phyloP scores from a whole-genome alignment of 257 asterid genomes.

The Solanum paucissectum region DNA sequence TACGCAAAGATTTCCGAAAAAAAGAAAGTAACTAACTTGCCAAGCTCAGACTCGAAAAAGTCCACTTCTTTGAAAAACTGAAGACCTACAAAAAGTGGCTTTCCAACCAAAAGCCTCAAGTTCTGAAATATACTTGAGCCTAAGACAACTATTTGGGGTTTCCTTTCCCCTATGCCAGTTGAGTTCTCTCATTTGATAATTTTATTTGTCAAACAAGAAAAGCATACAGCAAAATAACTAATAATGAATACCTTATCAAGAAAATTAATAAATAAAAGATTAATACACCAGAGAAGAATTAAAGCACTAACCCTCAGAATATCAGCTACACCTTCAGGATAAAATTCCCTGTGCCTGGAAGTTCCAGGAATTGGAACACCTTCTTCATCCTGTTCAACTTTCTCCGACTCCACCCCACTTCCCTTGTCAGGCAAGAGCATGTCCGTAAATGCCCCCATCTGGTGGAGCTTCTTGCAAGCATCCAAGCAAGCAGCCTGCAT shows the following conservation, averaged over 20 bases:
- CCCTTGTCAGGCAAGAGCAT: constrained; percentile 99
- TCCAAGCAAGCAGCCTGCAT: constrained; percentile 91
- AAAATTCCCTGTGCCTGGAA: constrained; percentile 95
- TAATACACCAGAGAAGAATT: background rate
- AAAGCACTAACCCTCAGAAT: constrained; percentile 59
- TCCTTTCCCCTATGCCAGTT: background rate
- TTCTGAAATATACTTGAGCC: background rate
- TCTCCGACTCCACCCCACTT: constrained; percentile 53
- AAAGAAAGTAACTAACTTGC: background rate
- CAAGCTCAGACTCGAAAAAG: background rate
- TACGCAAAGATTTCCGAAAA: background rate
- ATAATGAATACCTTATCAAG: background rate
- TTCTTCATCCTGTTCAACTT: constrained; percentile 74
- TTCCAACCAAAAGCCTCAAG: background rate
- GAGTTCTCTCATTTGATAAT: background rate
- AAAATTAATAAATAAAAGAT: background rate
- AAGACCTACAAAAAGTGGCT: background rate
- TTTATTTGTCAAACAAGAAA: background rate
- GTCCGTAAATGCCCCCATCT: constrained; percentile 99
- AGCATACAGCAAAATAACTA: background rate
- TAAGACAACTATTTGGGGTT: background rate
- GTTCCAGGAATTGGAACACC: constrained; percentile 97
- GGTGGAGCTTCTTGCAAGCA: constrained; percentile 99
- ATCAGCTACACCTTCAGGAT: constrained; percentile 98
- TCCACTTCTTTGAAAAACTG: background rate